Evolutionary conservation across 148 eudicot species (phyloP), one percentile per base, ranked within the genome.

Genomic region (Arbutus unedo): DNA sequence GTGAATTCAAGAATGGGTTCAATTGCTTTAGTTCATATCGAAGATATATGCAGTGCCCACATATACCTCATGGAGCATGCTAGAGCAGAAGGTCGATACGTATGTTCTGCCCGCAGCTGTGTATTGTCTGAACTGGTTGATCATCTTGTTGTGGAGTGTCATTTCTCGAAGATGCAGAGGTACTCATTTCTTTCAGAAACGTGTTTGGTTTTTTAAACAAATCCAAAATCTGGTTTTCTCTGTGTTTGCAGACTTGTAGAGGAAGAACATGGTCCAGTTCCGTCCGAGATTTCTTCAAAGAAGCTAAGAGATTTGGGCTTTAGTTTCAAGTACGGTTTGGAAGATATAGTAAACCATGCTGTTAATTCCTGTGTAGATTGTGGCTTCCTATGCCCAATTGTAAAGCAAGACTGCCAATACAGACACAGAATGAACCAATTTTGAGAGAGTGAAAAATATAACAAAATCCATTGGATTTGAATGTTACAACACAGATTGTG

Each of bases 261-360:
- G 48, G 56, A 73, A 74, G 90, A 88, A 71, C 79, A 55, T 77
- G 83, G 81, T 60, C 67, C 86, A 13, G 81, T 85, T 15, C 93
- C 93, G 0, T 79, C 89, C 18, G 80, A 82, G 87, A 91, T 93
- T 47, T 92, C 92, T 43, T 94, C 98, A 6, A 88, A 88, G 88
- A 94, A 94, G 89, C 85, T 93, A 76, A 79, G 83, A 86, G 93
- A 89, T 80, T 78, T 93, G 85, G 98, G 95, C 25, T 94, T 93
- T 77, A 76, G 55, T 55, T 94, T 84, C 85, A 84, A 87, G 83
- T 87, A 86, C 81, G 79, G 84, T 21, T 10, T 89, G 31, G 43
- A 83, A 64, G 92, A 91, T 50, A 85, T 91, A 31, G 81, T 93
- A 18, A 79, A 84, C 48, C 80, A 93, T 44, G 85, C 92, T 16